Percentiles rank a stretch among this genome's conserved stretches.
Evolutionary conservation across 2,329 filamentous ascomycete species (phyloP).

Genomic region (Colletotrichum nymphaeae): DNA sequence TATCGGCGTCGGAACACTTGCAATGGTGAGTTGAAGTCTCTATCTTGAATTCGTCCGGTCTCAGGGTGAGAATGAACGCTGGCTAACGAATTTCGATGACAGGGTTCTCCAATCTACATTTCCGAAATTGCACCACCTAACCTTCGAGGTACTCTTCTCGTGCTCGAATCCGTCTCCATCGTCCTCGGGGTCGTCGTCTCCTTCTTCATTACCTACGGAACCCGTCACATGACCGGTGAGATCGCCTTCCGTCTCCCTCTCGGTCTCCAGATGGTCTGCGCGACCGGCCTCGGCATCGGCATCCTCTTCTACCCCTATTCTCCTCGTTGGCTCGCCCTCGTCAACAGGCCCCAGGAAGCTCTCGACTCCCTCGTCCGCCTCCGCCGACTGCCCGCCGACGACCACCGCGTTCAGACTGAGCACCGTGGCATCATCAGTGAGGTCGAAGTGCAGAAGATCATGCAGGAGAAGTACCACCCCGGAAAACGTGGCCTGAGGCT

Average conservation of each 20-base stretch:
- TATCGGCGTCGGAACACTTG: constrained; percentile 45
- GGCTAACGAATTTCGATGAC: not conserved
- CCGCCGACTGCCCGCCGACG: constrained; percentile 53
- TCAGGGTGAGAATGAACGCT: not conserved
- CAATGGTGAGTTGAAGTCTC: constrained; percentile 36
- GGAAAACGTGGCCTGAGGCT: constrained; percentile 50
- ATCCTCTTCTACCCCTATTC: constrained; percentile 59
- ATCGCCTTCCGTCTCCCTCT: constrained; percentile 59
- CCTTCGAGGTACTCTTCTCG: constrained; percentile 52
- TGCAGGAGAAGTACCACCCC: constrained; percentile 50
- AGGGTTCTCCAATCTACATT: constrained; percentile 45
- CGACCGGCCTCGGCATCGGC: constrained; percentile 50
- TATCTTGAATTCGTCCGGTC: not conserved
- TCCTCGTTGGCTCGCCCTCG: constrained; percentile 57
- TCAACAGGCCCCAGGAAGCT: constrained; percentile 50
- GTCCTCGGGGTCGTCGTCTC: constrained; percentile 64
- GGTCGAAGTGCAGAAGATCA: constrained; percentile 56
- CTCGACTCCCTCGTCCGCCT: constrained; percentile 51
- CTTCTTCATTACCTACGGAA: constrained; percentile 67
- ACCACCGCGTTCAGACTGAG: constrained; percentile 57
- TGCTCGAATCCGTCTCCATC: constrained; percentile 63
- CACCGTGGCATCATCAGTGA: constrained; percentile 62
- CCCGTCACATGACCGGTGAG: constrained; percentile 53
- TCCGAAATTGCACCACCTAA: constrained; percentile 50
- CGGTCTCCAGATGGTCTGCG: constrained; percentile 56